Percentiles rank a stretch among this genome's conserved stretches.
phyloP scores from a whole-genome alignment of 2,329 filamentous ascomycete genomes.

The Xylariaceae sp. region DNA sequence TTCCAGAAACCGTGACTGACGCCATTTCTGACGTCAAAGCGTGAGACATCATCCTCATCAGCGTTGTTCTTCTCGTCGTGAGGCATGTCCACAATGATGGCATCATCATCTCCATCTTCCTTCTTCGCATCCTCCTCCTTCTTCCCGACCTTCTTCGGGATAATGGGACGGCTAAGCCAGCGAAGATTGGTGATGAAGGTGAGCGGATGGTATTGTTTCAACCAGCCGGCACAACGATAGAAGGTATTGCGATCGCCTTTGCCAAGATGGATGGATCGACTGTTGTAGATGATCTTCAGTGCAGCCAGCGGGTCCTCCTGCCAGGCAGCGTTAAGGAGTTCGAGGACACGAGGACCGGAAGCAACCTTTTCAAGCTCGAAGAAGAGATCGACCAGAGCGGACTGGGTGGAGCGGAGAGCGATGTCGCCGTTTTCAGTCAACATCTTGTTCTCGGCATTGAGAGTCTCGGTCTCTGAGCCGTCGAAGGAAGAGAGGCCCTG shows the following conservation, averaged over 20 bases:
- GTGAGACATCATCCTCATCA: conserved; percentile 33
- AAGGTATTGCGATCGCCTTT: conserved; percentile 46
- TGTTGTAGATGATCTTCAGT: conserved; percentile 58
- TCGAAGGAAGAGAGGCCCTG: conserved; percentile 28
- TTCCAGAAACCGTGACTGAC: conserved; percentile 61
- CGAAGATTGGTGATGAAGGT: conserved; percentile 51
- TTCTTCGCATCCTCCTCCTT: conserved; percentile 38
- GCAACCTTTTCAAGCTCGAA: conserved; percentile 44
- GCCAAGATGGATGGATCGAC: conserved; percentile 57
- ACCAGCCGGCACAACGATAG: conserved; percentile 54
- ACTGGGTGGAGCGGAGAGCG: conserved; percentile 43
- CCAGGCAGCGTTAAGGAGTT: conserved; percentile 49
- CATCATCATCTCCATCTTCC: conserved; percentile 28
- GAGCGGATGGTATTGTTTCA: conserved; percentile 50
- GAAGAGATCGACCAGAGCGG: conserved; percentile 51
- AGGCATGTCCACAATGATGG: conserved; percentile 34
- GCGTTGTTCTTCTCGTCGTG: no score
- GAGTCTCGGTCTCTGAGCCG: background rate
- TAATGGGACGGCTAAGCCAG: conserved; percentile 53
- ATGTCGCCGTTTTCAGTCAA: conserved; percentile 50
- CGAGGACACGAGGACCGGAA: conserved; percentile 33
- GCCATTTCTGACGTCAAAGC: conserved; percentile 43
- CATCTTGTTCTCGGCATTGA: conserved; percentile 40
- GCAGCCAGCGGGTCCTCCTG: conserved; percentile 43
- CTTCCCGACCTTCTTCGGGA: conserved; percentile 49